Percentiles rank a stretch among this genome's conserved stretches.
Conservation (phyloP, 2,329 filamentous ascomycete species). For the Parafenestella ontariensis region DNA sequence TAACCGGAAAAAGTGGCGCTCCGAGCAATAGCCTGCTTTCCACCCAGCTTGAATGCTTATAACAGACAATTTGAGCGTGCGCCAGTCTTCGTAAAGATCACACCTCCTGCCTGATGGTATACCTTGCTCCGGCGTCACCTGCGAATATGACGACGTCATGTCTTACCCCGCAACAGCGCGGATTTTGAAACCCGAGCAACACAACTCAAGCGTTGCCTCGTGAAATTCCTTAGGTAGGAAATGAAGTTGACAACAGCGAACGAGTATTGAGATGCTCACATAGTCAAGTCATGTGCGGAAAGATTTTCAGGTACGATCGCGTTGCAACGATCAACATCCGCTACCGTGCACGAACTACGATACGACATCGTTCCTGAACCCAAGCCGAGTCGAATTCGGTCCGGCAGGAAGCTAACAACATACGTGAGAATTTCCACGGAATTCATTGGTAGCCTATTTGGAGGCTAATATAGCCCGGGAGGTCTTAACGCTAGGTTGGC, state of each 20-base stretch:
- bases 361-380: background rate
- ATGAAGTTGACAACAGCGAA: background rate
- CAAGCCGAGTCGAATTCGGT: background rate
- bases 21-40: conserved; percentile 13
- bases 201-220: background rate
- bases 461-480: background rate
- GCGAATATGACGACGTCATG: conserved; percentile 2
- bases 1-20: conserved; percentile 9
- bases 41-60: background rate
- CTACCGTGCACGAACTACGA: background rate
- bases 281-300: background rate
- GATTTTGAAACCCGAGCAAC: background rate
- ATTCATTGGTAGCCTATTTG: background rate
- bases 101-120: background rate
- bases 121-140: background rate
- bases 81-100: background rate
- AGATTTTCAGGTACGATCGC: background rate
- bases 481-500: background rate
- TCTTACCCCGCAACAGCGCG: conserved; percentile 5
- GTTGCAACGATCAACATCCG: background rate
- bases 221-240: background rate
- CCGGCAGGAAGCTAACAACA: background rate
- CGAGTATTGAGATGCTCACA: background rate
- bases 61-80: background rate
- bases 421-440: background rate